Percentiles rank a stretch among this genome's conserved stretches.
phyloP scores from a whole-genome alignment of 2,329 filamentous ascomycete genomes.

The Diaporthe helianthi region DNA sequence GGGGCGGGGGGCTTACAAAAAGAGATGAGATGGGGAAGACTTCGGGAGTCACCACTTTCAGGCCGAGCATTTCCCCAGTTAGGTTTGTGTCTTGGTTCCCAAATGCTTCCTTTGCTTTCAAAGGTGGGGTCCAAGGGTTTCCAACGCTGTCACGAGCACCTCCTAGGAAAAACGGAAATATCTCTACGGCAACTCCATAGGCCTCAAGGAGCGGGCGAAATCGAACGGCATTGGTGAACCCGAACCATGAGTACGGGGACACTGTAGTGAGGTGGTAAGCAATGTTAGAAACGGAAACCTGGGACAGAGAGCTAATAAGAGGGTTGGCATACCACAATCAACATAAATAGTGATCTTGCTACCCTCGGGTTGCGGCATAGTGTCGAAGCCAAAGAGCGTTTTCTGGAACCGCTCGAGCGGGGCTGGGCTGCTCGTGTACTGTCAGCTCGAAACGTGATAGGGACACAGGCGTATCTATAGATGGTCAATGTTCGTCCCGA shows the following conservation, averaged over 20 bases:
- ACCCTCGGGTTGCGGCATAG: neutral
- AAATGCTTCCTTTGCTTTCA: slow-evolving; percentile 4
- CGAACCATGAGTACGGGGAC: slow-evolving; percentile 7
- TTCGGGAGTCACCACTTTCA: slow-evolving; percentile 1
- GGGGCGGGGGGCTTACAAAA: neutral
- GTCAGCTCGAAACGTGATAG: neutral
- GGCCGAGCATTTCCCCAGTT: slow-evolving; percentile 1
- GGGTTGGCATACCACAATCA: neutral
- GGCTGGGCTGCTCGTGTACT: neutral
- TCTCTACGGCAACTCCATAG: neutral
- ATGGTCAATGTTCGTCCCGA: no score
- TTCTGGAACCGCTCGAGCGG: neutral
- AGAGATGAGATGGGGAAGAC: neutral
- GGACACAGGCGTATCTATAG: neutral
- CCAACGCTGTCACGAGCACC: neutral
- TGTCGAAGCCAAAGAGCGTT: neutral
- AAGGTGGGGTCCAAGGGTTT: neutral
- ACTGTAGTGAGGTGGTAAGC: neutral
- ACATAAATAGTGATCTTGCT: neutral
- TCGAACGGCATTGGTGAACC: neutral
- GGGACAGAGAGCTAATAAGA: neutral
- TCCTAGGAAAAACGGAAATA: neutral
- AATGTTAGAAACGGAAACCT: neutral
- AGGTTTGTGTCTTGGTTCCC: neutral
- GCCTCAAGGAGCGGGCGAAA: neutral